Base-by-base conservation (phyloP, 2,329 filamentous ascomycete species). In the Lomentospora prolificans region DNA sequence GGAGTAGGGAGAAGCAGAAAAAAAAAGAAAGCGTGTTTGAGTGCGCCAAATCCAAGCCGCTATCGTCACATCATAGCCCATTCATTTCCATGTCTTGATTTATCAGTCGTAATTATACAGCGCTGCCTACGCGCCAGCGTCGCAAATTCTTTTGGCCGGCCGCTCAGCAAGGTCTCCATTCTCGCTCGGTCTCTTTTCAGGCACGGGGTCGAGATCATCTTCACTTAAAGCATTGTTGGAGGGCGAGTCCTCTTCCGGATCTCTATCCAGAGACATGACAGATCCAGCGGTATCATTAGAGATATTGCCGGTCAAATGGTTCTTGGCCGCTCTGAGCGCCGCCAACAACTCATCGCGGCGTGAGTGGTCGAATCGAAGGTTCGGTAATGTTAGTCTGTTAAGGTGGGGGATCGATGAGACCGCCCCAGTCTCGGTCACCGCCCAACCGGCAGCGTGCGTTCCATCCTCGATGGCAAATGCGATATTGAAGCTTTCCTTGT, bases 361-460 rank as follows among this genome's bases (percentile, higher is more conserved):
- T 19, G 44, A 48, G 22, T 48, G 44, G 44, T 48, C 44, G 44
- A 48, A 48, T 10, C 44, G 44, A 6, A 48, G 44, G n/a, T 48
- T 48, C 2, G 44, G 44, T 48, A 48, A 25, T 10, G 44, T 48
- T 12, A 48, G 22, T 6, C 44, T n/a, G 2, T 48, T 19, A 10
- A 48, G 44, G 44, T 53, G 58, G 27, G 58, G 58, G 51, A 59
- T 59, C n/a, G 58, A 59, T 24, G 44, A 54, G 41, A 57, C 56
- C 2, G 58, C 57, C 19, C 58, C 58, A 31, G 46, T 53, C 8
- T 33, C 58, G 22, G 58, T 51, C n/a, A 59, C 58, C 4, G 58
- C 57, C 52, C 55, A 56, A 14, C 56, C 57, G 2, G 58, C 57
- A 19, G 57, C 57, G 48, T 57, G 57, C 22, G 57, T 56, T 5